Evolutionary conservation across 768 basidiomycete genomes (phyloP).

Genomic region (Xanthoconium stramineum): DNA sequence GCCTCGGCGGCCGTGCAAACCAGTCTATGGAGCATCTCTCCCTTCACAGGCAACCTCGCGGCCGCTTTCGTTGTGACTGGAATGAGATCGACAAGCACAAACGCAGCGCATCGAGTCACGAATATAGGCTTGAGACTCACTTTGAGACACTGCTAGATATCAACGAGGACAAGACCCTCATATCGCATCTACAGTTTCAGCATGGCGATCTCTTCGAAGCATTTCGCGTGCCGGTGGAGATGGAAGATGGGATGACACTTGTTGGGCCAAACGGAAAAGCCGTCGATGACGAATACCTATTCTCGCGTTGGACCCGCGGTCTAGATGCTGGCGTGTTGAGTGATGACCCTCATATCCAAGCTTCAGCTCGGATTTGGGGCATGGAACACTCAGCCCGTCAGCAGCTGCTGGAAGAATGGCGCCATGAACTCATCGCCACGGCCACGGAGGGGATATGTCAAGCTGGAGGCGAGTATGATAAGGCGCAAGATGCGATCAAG

Average conservation of each 20-base stretch:
- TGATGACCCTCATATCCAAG: neutral
- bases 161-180: conserved; percentile 24
- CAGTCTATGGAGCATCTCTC: conserved; percentile 40
- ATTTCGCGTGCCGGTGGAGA: conserved; percentile 37
- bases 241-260: conserved; percentile 40
- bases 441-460: too few relatives aligned
- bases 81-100: conserved; percentile 15
- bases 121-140: conserved; percentile 18
- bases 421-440: too few relatives aligned
- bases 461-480: too few relatives aligned
- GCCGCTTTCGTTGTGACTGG: neutral
- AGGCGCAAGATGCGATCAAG: too few relatives aligned
- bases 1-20: conserved; percentile 55
- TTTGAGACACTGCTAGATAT: conserved; percentile 16
- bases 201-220: conserved; percentile 41
- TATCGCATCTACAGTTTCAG: conserved; percentile 45
- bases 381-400: too few relatives aligned
- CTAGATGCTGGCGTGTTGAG: conserved; percentile 42
- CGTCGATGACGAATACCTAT: conserved; percentile 39
- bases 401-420: too few relatives aligned
- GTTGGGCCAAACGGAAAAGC: conserved; percentile 42
- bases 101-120: conserved; percentile 36
- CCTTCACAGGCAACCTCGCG: conserved; percentile 28
- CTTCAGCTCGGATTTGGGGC: too few relatives aligned
- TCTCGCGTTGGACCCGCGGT: conserved; percentile 46